Evolutionary conservation across 169 alveolate species (phyloP).

Genomic region (Cystoisospora suis): DNA sequence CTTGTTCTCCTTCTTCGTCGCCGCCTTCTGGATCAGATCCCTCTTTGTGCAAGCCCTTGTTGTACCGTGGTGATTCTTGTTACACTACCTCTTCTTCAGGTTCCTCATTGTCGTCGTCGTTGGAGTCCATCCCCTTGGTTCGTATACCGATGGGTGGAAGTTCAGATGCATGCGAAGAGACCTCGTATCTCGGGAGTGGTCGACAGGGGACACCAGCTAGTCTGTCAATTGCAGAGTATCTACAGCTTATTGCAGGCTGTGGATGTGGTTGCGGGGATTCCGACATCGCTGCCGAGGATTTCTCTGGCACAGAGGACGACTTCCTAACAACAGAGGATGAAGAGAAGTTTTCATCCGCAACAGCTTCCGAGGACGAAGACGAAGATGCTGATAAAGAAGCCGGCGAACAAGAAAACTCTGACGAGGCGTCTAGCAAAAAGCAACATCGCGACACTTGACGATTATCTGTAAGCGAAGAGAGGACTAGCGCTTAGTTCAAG

Average conservation of each 20-base stretch:
- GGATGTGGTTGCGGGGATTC: conserved; percentile 23
- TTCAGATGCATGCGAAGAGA: background rate
- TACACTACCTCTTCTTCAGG: background rate
- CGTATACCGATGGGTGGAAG: background rate
- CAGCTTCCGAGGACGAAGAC: background rate
- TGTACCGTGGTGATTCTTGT: no score
- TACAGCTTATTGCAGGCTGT: background rate
- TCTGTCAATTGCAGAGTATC: background rate
- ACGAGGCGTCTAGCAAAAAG: no score
- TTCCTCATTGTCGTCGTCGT: background rate
- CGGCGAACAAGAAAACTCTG: background rate
- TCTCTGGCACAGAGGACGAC: conserved; percentile 10
- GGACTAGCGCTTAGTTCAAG: no score
- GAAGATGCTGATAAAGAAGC: background rate
- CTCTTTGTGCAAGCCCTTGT: no score
- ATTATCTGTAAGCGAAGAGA: no score
- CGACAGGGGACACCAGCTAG: background rate
- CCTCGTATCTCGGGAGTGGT: background rate
- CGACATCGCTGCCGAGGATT: background rate
- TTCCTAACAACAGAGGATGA: background rate
- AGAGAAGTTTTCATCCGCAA: background rate
- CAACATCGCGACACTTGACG: no score
- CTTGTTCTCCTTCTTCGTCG: background rate
- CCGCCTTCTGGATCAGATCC: background rate
- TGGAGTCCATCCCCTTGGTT: background rate